Conservation (phyloP, 2,329 filamentous ascomycete genomes). For the Calonectria ilicicola region DNA sequence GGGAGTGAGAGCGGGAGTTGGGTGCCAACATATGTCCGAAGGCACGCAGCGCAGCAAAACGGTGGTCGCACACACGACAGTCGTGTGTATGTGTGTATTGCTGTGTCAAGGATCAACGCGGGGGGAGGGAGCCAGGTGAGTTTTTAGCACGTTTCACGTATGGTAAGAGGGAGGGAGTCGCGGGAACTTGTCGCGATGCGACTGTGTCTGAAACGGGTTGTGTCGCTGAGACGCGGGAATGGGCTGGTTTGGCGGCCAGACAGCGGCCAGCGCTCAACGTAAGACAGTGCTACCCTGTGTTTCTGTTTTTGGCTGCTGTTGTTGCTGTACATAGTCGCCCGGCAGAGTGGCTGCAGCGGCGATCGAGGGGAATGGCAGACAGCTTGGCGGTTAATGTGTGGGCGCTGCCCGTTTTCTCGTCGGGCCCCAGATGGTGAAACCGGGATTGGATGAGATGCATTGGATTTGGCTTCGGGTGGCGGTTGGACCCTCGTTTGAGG, state of each 20-base stretch:
- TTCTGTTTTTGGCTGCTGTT: not conserved
- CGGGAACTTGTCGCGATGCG: conserved; percentile 35
- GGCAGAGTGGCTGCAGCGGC: not conserved
- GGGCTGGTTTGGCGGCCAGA: conserved; percentile 10
- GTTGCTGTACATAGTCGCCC: conserved; percentile 21
- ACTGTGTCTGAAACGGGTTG: conserved; percentile 37
- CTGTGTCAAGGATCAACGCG: conserved; percentile 36
- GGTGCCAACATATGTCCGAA: conserved; percentile 3
- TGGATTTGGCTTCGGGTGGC: conserved; percentile 33
- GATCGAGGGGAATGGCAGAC: not conserved
- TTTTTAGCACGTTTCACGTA: conserved; percentile 40
- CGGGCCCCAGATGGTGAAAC: conserved; percentile 10
- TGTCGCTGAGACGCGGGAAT: conserved; percentile 24
- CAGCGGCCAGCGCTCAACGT: conserved; percentile 3
- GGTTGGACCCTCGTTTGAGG: conserved; percentile 35
- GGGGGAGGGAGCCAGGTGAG: conserved; percentile 35
- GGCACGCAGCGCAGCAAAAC: conserved; percentile 6
- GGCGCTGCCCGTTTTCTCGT: conserved; percentile 15
- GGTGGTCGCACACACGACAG: not conserved
- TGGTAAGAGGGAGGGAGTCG: conserved; percentile 20
- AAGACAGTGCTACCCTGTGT: not conserved
- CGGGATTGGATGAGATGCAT: conserved; percentile 37
- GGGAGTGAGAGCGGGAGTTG: not conserved
- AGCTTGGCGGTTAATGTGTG: conserved; percentile 34
- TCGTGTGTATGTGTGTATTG: not conserved